phyloP scores from a whole-genome alignment of 1,284 basidiomycete genomes.

The Cystobasidium slooffiae region DNA sequence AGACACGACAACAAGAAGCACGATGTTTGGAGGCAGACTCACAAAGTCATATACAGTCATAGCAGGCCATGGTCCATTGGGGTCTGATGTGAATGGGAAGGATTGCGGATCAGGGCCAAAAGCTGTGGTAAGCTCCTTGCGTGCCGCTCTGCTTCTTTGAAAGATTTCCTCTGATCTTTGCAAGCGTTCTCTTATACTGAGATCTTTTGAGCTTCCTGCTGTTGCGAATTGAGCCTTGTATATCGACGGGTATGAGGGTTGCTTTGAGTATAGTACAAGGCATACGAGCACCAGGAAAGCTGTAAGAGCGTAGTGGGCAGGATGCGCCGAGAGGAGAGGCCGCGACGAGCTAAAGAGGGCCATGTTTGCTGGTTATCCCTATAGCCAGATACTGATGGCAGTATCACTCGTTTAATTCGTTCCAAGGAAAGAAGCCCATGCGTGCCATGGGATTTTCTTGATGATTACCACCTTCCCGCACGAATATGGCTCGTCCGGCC shows the following conservation, averaged over 20 bases:
- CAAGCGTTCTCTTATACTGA: slow-evolving; percentile 31
- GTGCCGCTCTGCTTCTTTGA: slow-evolving; percentile 17
- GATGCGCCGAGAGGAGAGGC: slow-evolving; percentile 25
- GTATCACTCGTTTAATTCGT: background rate
- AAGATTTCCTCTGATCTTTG: slow-evolving; percentile 32
- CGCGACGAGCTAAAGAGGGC: slow-evolving; percentile 6
- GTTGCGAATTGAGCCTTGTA: slow-evolving; percentile 13
- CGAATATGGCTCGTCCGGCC: too few species aligned
- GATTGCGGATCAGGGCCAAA: slow-evolving; percentile 18
- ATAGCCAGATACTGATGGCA: background rate
- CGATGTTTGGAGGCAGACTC: background rate
- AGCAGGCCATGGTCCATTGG: slow-evolving; percentile 57
- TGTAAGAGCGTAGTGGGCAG: slow-evolving; percentile 28
- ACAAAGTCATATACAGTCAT: slow-evolving; percentile 54
- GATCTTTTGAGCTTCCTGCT: slow-evolving; percentile 6
- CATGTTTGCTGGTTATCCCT: background rate
- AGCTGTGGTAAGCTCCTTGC: slow-evolving; percentile 13
- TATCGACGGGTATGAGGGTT: background rate
- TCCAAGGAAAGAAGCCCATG: too few species aligned
- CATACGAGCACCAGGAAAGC: slow-evolving; percentile 23
- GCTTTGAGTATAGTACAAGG: background rate
- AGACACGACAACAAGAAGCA: background rate
- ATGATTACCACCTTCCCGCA: too few species aligned
- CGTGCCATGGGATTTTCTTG: too few species aligned
- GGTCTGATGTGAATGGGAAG: slow-evolving; percentile 17